These are phyloP conservation scores for Chlorella vulgaris DNA, from an alignment of 139 green algal genomes.

Conservation along the genomic window DNA sequence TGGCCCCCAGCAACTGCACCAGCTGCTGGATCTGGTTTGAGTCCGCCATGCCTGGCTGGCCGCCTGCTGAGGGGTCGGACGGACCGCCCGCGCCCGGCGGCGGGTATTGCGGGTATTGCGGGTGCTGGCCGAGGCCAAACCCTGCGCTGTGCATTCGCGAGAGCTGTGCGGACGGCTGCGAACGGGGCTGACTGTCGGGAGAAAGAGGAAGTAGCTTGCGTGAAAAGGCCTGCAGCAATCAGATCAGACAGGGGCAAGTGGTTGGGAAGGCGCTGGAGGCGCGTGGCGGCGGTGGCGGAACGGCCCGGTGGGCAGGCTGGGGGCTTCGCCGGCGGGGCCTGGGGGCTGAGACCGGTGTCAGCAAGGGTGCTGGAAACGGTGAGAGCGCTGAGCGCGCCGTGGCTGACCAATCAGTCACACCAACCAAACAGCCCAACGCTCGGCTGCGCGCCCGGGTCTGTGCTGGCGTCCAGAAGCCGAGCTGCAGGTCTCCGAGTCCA, in stretches of 20 bases:
- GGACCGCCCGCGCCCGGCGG: neutral
- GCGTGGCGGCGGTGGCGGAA: too few species aligned
- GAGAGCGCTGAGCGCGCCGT: too few species aligned
- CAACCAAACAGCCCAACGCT: too few species aligned
- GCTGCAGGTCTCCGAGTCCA: too few species aligned
- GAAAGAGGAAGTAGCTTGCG: too few species aligned
- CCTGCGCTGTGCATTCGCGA: conserved; percentile 24
- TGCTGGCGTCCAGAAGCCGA: too few species aligned
- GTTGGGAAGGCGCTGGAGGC: neutral
- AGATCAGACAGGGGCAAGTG: neutral
- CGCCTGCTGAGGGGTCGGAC: neutral
- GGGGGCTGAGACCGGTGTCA: too few species aligned
- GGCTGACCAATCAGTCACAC: too few species aligned
- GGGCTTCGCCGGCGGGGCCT: neutral
- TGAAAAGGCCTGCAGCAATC: neutral
- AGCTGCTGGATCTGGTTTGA: conserved; percentile 43
- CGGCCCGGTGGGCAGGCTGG: neutral
- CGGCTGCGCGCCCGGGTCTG: too few species aligned
- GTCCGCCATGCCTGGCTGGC: conserved; percentile 22
- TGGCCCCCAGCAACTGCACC: conserved; percentile 31
- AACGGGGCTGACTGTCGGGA: neutral
- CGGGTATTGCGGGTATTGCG: neutral
- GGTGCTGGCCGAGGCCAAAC: conserved; percentile 9
- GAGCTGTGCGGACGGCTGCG: neutral
- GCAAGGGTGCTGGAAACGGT: too few species aligned